Conservation (phyloP, 1,284 basidiomycete genomes). For the Takashimella koratensis region DNA sequence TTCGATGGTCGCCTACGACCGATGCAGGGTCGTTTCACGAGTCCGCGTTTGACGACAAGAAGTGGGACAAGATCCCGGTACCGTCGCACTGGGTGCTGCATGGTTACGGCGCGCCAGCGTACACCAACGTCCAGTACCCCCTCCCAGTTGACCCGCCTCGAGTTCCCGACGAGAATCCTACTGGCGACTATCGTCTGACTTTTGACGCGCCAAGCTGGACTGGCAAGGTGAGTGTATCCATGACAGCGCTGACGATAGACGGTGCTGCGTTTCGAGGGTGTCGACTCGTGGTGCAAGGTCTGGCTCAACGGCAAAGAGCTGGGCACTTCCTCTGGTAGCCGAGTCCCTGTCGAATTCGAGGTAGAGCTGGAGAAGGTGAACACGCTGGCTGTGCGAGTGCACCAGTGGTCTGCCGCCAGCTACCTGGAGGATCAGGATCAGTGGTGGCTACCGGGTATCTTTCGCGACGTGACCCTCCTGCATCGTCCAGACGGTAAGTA, state of each 20-base stretch:
- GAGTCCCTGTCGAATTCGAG: slow-evolving; percentile 24
- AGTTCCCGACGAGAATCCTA: slow-evolving; percentile 18
- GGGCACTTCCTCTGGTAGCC: slow-evolving; percentile 14
- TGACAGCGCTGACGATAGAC: no score
- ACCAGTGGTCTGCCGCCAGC: slow-evolving; percentile 16
- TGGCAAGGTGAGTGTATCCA: slow-evolving; percentile 5
- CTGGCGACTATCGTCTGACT: slow-evolving; percentile 10
- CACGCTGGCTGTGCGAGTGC: slow-evolving; percentile 11
- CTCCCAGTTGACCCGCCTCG: slow-evolving; percentile 12
- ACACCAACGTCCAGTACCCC: slow-evolving; percentile 17
- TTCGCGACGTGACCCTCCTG: slow-evolving; percentile 22
- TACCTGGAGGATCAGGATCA: slow-evolving; percentile 31
- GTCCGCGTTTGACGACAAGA: neutral
- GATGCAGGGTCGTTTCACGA: slow-evolving; percentile 2
- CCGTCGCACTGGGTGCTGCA: slow-evolving; percentile 16
- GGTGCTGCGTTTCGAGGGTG: slow-evolving; percentile 24
- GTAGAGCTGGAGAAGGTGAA: slow-evolving; percentile 3
- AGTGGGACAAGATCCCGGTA: slow-evolving; percentile 11
- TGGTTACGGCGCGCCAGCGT: slow-evolving; percentile 11
- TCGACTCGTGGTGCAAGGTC: slow-evolving; percentile 26
- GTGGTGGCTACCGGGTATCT: slow-evolving; percentile 30
- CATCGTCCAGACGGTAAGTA: slow-evolving; percentile 11
- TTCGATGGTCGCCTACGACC: slow-evolving; percentile 11
- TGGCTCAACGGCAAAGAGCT: slow-evolving; percentile 22
- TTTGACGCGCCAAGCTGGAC: slow-evolving; percentile 6